Evolutionary conservation across 73 alveolate genomes (phyloP).

Genomic region (Tetrahymena malaccensis): DNA sequence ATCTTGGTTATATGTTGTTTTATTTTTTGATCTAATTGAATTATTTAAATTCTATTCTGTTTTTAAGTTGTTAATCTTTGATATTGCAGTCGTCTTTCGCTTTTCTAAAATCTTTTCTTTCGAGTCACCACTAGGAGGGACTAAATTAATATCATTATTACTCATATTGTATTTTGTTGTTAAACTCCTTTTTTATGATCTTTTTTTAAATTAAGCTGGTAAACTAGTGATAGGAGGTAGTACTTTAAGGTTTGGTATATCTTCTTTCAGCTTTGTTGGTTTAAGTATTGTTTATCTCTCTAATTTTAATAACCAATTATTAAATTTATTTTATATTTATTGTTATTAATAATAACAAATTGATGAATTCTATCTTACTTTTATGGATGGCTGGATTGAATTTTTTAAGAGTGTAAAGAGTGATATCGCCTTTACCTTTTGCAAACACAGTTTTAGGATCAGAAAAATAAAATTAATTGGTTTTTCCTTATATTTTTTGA

Average conservation of each 20-base stretch:
- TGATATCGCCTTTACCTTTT: constrained; percentile 43
- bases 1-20: background rate
- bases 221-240: background rate
- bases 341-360: too few species aligned
- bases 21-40: background rate
- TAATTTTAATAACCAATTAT: background rate
- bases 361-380: background rate
- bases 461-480: background rate
- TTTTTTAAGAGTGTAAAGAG: background rate
- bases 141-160: background rate
- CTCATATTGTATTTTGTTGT: background rate
- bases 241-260: background rate
- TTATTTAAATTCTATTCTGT: background rate
- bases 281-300: background rate
- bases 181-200: background rate
- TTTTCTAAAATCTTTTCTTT: background rate
- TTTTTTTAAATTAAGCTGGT: background rate
- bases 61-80: background rate
- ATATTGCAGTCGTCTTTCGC: background rate
- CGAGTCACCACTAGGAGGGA: background rate
- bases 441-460: constrained; percentile 12
- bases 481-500: background rate
- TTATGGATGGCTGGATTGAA: background rate
- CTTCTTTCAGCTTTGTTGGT: background rate
- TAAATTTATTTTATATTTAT: too few species aligned